These are phyloP conservation scores for Linum trigynum DNA, from an alignment of 345 rosid species.

Conservation along the genomic window DNA sequence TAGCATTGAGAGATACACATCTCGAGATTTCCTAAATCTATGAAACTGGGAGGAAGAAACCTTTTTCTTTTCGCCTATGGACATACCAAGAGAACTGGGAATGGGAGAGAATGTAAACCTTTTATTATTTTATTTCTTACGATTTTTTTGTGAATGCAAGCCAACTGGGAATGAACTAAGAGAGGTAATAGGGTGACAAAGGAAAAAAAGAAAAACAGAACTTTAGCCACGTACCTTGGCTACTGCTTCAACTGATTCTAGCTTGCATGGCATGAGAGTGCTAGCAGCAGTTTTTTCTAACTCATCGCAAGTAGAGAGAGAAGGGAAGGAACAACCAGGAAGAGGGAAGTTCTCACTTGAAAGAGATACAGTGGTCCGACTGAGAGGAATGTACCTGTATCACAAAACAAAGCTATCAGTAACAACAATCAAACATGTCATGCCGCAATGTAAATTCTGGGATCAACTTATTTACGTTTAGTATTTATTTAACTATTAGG, in stretches of 20 bases:
- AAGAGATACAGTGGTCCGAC: slow-evolving; percentile 33
- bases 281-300: slow-evolving; percentile 49
- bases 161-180: neutral
- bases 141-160: no score
- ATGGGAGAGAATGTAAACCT: no score
- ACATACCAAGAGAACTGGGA: no score
- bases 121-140: no score
- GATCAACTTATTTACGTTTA: no score
- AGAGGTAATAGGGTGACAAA: slow-evolving; percentile 1
- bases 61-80: no score
- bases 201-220: neutral
- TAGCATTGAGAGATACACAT: no score
- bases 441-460: neutral
- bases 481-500: no score
- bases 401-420: slow-evolving; percentile 17
- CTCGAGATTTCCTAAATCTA: no score
- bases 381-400: slow-evolving; percentile 76
- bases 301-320: slow-evolving; percentile 42
- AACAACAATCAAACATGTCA: neutral
- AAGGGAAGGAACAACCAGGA: slow-evolving; percentile 48
- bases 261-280: slow-evolving; percentile 47
- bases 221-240: slow-evolving; percentile 49
- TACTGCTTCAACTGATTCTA: slow-evolving; percentile 62
- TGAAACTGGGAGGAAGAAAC: no score
- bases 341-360: slow-evolving; percentile 24